Evolutionary conservation across 164 flowering plant species (phyloP).

Genomic region (Houttuynia cordata): DNA sequence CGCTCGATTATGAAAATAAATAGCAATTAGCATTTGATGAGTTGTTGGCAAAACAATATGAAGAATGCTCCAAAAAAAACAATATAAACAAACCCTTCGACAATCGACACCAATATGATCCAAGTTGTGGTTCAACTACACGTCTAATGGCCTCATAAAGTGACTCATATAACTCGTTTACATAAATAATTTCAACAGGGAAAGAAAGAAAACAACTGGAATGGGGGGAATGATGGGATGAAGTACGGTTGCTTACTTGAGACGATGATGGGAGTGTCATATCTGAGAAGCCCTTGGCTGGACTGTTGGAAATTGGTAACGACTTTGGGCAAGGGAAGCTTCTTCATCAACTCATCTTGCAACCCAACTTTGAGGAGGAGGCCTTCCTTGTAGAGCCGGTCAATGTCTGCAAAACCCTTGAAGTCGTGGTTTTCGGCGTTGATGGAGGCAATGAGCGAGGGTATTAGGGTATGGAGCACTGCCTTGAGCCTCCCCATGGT

Average conservation of each 20-base stretch:
- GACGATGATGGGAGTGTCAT: slow-evolving; percentile 64
- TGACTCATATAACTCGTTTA: too few relatives aligned
- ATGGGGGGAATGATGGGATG: too few relatives aligned
- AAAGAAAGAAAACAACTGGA: too few relatives aligned
- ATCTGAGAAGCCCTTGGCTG: slow-evolving; percentile 63
- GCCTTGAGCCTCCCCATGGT: slow-evolving; percentile 59
- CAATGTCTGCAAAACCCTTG: slow-evolving; percentile 62
- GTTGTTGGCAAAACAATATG: too few relatives aligned
- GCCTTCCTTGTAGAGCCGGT: slow-evolving; percentile 70
- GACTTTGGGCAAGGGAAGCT: slow-evolving; percentile 51
- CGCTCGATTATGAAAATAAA: too few relatives aligned
- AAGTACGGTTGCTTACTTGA: slow-evolving; percentile 43
- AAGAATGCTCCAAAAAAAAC: too few relatives aligned
- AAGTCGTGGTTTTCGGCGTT: slow-evolving; percentile 61
- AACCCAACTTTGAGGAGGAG: slow-evolving; percentile 55
- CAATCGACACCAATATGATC: too few relatives aligned
- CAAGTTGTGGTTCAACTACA: too few relatives aligned
- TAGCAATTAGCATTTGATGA: too few relatives aligned
- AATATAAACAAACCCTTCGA: too few relatives aligned
- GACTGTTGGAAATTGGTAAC: slow-evolving; percentile 48
- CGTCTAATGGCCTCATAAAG: too few relatives aligned
- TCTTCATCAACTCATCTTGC: slow-evolving; percentile 56
- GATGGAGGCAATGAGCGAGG: slow-evolving; percentile 55
- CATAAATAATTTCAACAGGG: too few relatives aligned
- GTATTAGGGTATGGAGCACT: slow-evolving; percentile 71